A percentile compares a stretch with the other conserved stretches of the same genome.
phyloP scores from a whole-genome alignment of 2,329 filamentous ascomycete species.

The Waltergamsia citrina region DNA sequence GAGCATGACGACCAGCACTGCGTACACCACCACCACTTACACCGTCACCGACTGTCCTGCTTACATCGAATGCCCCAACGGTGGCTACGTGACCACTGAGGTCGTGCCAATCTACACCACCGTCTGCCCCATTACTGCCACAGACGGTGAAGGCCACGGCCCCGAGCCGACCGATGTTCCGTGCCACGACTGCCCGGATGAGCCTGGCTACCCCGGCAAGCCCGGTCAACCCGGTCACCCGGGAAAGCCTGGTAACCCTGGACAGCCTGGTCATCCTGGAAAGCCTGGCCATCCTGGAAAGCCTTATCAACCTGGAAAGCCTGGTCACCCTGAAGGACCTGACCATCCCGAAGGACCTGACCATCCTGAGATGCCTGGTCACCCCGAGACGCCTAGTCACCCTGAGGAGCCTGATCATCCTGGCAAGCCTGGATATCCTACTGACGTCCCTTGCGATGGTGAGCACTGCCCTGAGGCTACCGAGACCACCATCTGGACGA shows the following conservation, averaged over 20 bases:
- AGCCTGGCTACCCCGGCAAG: too few species aligned
- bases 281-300: too few species aligned
- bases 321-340: not conserved
- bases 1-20: conserved; percentile 21
- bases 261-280: too few species aligned
- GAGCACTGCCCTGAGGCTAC: not conserved
- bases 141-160: conserved; percentile 8
- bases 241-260: too few species aligned
- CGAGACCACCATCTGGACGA: not conserved
- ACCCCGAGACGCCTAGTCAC: too few species aligned
- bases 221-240: too few species aligned
- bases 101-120: conserved; percentile 33
- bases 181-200: conserved; percentile 2
- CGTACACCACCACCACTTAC: conserved; percentile 31
- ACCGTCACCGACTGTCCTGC: conserved; percentile 48
- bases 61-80: conserved; percentile 25
- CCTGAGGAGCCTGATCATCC: too few species aligned
- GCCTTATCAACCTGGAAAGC: too few species aligned
- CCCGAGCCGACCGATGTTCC: conserved; percentile 10
- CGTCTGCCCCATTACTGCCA: conserved; percentile 31
- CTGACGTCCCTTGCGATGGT: not conserved
- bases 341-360: conserved; percentile 2
- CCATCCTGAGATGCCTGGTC: too few species aligned
- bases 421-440: conserved; percentile 1
- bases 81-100: conserved; percentile 25